Conservation (phyloP, 805 yeast species). For the Myxozyma nipponensis region DNA sequence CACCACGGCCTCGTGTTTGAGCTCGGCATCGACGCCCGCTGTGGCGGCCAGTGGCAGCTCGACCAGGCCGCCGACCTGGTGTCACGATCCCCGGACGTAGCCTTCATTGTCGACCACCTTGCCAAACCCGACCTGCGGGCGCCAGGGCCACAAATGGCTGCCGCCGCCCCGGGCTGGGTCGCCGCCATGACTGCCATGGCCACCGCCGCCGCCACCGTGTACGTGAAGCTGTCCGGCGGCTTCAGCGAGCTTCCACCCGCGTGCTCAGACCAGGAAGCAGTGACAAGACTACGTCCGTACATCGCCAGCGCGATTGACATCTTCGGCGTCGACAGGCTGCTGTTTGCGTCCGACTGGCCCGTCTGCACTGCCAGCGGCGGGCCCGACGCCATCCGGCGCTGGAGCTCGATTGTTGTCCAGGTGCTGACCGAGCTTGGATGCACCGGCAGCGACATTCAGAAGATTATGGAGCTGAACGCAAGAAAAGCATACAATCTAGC, state of each 20-base stretch:
- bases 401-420: neutral
- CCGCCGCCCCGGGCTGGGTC: constrained; percentile 4
- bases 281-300: constrained; percentile 5
- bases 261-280: neutral
- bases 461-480: neutral
- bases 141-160: constrained; percentile 8
- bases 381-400: constrained; percentile 28
- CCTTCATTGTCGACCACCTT: constrained; percentile 43
- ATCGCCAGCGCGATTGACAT: constrained; percentile 31
- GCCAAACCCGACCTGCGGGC: constrained; percentile 41
- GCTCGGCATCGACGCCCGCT: constrained; percentile 43
- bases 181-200: constrained; percentile 7
- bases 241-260: constrained; percentile 39
- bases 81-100: constrained; percentile 33
- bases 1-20: constrained; percentile 39
- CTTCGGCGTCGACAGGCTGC: constrained; percentile 38
- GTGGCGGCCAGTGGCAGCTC: constrained; percentile 43
- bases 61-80: constrained; percentile 39
- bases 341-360: constrained; percentile 50
- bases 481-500: neutral
- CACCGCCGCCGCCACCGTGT: constrained; percentile 26
- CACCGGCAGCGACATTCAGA: neutral
- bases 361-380: constrained; percentile 35
- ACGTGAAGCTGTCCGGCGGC: constrained; percentile 43
- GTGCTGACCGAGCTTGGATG: neutral